These are phyloP conservation scores for Sporothrix mexicana DNA, from an alignment of 2,329 filamentous ascomycete genomes.

Conservation along the genomic window DNA sequence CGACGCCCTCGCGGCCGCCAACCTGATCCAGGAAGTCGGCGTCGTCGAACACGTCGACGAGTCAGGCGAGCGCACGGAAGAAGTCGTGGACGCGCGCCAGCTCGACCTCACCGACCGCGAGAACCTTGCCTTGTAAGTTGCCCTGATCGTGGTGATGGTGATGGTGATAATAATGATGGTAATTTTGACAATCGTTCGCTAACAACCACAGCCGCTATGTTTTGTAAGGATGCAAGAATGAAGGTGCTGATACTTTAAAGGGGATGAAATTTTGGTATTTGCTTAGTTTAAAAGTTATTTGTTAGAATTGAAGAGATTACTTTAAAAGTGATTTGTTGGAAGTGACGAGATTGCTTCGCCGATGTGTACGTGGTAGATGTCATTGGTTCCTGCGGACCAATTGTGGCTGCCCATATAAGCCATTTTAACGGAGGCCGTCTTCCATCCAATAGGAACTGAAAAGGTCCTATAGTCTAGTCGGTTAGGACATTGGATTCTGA, in stretches of 20 bases:
- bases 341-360: no score
- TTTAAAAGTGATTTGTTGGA: no score
- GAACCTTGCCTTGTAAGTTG: constrained; percentile 34
- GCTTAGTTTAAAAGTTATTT: background rate
- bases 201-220: constrained; percentile 13
- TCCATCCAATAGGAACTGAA: background rate
- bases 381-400: no score
- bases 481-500: constrained; percentile 3
- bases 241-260: no score
- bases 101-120: constrained; percentile 35
- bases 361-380: no score
- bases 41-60: constrained; percentile 34
- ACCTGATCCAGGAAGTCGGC: constrained; percentile 29
- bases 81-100: constrained; percentile 31
- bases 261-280: no score
- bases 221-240: background rate
- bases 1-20: constrained; percentile 27
- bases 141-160: background rate
- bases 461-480: constrained; percentile 10
- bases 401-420: background rate
- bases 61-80: constrained; percentile 22
- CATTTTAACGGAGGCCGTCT: background rate
- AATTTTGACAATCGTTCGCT: no score
- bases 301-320: background rate
- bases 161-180: background rate